phyloP scores from a whole-genome alignment of 495 filamentous ascomycete species.

The Neurospora sublineolata region DNA sequence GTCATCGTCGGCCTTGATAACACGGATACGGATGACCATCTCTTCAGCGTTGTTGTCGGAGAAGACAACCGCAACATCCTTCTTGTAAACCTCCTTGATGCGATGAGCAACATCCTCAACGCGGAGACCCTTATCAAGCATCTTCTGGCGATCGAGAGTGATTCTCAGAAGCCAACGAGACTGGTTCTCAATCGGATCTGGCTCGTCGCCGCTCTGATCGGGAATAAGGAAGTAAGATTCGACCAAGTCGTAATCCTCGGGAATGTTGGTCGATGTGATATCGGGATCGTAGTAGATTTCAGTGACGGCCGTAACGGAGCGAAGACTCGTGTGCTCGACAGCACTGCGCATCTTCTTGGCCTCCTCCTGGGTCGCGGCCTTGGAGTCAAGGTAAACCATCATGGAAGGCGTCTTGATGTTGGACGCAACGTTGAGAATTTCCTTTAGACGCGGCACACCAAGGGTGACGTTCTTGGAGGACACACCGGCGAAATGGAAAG shows the following conservation, averaged over 20 bases:
- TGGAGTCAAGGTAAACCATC: constrained; percentile 71
- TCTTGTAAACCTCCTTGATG: constrained; percentile 79
- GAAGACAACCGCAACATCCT: constrained; percentile 85
- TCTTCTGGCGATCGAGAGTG: constrained; percentile 79
- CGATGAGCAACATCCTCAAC: constrained; percentile 85
- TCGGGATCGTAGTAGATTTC: constrained; percentile 98
- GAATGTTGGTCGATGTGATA: constrained; percentile 71
- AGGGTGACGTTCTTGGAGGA: constrained; percentile 99
- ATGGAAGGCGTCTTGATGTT: constrained; percentile 99
- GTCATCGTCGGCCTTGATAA: constrained; percentile 53
- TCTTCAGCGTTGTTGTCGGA: constrained; percentile 96
- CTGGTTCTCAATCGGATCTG: constrained; percentile 51
- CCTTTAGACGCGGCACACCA: constrained; percentile 96
- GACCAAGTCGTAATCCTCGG: constrained; percentile 83
- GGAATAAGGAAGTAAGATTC: constrained; percentile 95
- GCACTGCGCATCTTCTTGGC: constrained; percentile 78
- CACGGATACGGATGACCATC: constrained; percentile 85
- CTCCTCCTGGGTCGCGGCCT: constrained; percentile 53
- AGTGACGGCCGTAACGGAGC: constrained; percentile 77
- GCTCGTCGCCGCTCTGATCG: constrained; percentile 59
- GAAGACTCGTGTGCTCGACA: constrained; percentile 91
- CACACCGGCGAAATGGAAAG: constrained; percentile 99
- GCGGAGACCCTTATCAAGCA: constrained; percentile 86
- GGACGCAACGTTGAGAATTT: constrained; percentile 93
- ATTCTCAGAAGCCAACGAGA: constrained; percentile 94